A percentile compares a stretch with the other conserved stretches of the same genome.
Conservation (phyloP, 805 yeast species). For the Nematodospora valgi region DNA sequence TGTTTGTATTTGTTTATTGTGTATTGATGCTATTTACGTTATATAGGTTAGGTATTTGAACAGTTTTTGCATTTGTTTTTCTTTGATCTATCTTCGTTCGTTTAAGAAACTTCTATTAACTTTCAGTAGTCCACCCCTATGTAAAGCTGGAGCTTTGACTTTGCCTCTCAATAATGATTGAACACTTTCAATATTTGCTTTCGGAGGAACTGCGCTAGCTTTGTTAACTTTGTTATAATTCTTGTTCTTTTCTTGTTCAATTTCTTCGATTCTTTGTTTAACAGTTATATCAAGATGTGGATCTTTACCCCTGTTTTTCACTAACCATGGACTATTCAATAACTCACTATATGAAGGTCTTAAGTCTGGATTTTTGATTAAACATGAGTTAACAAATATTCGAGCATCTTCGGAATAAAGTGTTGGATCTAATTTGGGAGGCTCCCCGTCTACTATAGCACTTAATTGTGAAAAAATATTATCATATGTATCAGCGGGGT, state of each 20-base stretch:
- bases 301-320: constrained; percentile 39
- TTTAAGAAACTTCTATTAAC: constrained; percentile 13
- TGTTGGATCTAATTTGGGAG: constrained; percentile 72
- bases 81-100: constrained; percentile 4
- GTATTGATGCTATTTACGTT: neutral
- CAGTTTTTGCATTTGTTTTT: too few relatives aligned
- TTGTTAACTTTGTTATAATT: constrained; percentile 1
- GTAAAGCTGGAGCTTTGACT: constrained; percentile 43
- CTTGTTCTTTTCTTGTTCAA: constrained; percentile 11
- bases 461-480: constrained; percentile 89
- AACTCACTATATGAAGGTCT: constrained; percentile 80
- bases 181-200: constrained; percentile 29
- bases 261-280: constrained; percentile 13
- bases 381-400: constrained; percentile 71
- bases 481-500: constrained; percentile 88
- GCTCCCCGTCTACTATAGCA: constrained; percentile 95
- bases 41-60: too few relatives aligned
- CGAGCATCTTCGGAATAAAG: constrained; percentile 73
- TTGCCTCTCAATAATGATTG: constrained; percentile 36
- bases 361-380: constrained; percentile 73
- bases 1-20: constrained; percentile 10
- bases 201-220: constrained; percentile 5
- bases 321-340: constrained; percentile 81
- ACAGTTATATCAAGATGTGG: constrained; percentile 31
- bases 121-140: constrained; percentile 36